Base-by-base conservation (phyloP, 140 eudicot genomes). In the Erigeron philadelphicus region DNA sequence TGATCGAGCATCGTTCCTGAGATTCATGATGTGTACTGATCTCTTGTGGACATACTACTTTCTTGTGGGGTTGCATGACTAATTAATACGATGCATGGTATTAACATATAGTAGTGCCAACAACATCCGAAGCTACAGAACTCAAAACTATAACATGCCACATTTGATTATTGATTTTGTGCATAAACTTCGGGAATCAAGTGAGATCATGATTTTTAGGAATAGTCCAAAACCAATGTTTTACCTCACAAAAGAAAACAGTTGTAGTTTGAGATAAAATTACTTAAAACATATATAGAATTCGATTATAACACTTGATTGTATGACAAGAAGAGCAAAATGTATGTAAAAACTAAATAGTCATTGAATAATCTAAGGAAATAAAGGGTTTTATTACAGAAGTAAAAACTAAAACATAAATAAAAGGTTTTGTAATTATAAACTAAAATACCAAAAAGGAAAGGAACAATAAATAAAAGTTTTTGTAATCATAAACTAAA, bases 61-160 rank as follows among this genome's bases (percentile, higher is more conserved):
- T 59, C 73, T 84, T 3, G 73, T 87, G 43, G 95, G 87, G 9
- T 72, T 87, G 53, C 90, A 84, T 56, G 89, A 90, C 0, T 70
- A 89, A 0, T 86, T n/a, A n/a, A n/a, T n/a, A 78, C 54, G 95
- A 86, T 58, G 81, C 87, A 7, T 82, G 31, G 15, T 40, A n/a
- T 59, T 5, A 72, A 73, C 54, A 73, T 60, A 46, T 45, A 35
- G 64, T 2, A 71, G 58, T 41, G 15, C 4, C 73, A 35, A 13
- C 73, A 47, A 42, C 69, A 64, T 46, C 77, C 38, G 72, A 71
- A 47, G 45, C n/a, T 64, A 63, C 71, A 71, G 73, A 77, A 65
- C 81, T 77, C 13, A 71, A 57, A 50, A 65, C 73, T 46, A 77
- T 77, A 77, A 77, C 81, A 25, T 71, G 63, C 45, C 57, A 49